Evolutionary conservation across 495 filamentous ascomycete genomes (phyloP), one percentile per base, ranked within the genome.

Genomic region (Penicillium ucsense): DNA sequence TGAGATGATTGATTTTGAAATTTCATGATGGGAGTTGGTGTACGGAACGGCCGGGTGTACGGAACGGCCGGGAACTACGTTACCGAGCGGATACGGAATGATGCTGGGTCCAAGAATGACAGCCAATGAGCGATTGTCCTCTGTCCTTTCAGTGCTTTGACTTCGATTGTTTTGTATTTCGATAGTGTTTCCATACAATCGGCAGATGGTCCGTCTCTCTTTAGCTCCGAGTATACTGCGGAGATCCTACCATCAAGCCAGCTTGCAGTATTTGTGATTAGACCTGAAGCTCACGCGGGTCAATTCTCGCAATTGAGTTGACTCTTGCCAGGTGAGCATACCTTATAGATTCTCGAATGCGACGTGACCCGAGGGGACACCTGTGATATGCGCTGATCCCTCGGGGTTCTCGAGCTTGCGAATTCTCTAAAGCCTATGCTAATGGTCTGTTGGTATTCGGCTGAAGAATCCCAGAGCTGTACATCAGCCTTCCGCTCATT

Each of bases 41-140:
- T n/a, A n/a, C n/a, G n/a, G n/a, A n/a, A n/a, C n/a, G n/a, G n/a
- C n/a, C n/a, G n/a, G n/a, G n/a, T n/a, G n/a, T n/a, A n/a, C n/a
- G n/a, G n/a, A n/a, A n/a, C n/a, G n/a, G n/a, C n/a, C n/a, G n/a
- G n/a, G n/a, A n/a, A n/a, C n/a, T n/a, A n/a, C n/a, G n/a, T n/a
- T n/a, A n/a, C 20, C 20, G 20, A 20, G 20, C 20, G 20, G 20
- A 20, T 20, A 20, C 41, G 31, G 31, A 30, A 30, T 27, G 2
- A 10, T 29, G 28, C 28, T 5, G 27, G 27, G 37, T 3, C 29
- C 38, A 4, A 39, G 38, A 27, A 3, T 6, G 7, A 8, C 31
- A 38, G 40, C 68, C 65, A 72, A 72, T 70, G 54, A 66, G 38
- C 50, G 48, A 4, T 41, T 68, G 68, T 62, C 53, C 45, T 66